phyloP scores from a whole-genome alignment of 176 grass and related monocot species.

The Chrysopogon serrulatus region DNA sequence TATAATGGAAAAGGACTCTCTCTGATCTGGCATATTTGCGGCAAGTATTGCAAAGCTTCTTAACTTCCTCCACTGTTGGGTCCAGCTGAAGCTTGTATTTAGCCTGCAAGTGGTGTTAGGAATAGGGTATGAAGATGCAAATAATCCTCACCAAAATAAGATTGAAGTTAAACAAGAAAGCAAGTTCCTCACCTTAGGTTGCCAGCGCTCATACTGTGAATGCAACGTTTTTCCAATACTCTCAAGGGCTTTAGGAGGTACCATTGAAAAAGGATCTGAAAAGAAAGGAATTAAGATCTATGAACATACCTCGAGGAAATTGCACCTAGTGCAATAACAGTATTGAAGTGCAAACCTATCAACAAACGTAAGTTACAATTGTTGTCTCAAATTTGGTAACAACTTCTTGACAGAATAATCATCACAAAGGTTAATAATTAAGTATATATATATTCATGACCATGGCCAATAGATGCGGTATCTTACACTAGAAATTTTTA shows the following conservation, averaged over 20 bases:
- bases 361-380: background rate
- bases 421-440: background rate
- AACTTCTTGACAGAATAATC: background rate
- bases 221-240: constrained; percentile 95
- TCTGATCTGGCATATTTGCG: constrained; percentile 98
- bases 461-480: background rate
- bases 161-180: background rate
- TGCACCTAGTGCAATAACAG: background rate
- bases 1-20: constrained; percentile 98
- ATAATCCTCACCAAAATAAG: background rate
- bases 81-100: constrained; percentile 93
- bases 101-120: constrained; percentile 34
- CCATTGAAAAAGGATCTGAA: constrained; percentile 94
- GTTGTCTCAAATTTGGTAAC: background rate
- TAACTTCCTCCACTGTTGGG: constrained; percentile 93
- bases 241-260: constrained; percentile 87
- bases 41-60: constrained; percentile 94
- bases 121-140: constrained; percentile 19
- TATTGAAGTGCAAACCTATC: background rate
- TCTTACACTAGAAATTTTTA: background rate
- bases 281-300: constrained; percentile 22
- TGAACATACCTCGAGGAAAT: constrained; percentile 20
- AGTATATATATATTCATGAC: background rate
- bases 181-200: constrained; percentile 61
- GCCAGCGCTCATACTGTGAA: constrained; percentile 93